These are phyloP conservation scores for Punica granatum DNA, from an alignment of 345 rosid species.

Conservation along the genomic window DNA sequence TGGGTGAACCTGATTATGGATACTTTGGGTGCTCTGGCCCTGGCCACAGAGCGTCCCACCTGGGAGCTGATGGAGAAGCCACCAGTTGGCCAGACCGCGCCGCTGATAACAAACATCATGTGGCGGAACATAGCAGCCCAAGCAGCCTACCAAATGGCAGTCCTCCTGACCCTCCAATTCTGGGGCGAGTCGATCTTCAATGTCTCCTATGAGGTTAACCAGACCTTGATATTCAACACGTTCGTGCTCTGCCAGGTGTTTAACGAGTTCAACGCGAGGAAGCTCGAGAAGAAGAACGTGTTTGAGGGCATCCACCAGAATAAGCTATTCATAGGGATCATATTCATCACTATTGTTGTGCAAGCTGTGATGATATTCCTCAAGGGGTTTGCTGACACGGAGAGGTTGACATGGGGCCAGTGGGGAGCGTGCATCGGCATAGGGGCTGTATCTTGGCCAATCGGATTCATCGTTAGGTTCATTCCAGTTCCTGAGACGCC, in stretches of 20 bases:
- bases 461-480: conserved; percentile 53
- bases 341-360: conserved; percentile 39
- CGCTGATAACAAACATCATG: conserved; percentile 62
- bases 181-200: conserved; percentile 49
- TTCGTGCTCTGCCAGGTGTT: conserved; percentile 74
- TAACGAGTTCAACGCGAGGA: conserved; percentile 76
- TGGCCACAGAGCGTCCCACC: conserved; percentile 63
- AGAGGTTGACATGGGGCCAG: conserved; percentile 57
- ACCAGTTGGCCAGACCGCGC: conserved; percentile 53
- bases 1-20: conserved; percentile 85
- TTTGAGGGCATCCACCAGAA: conserved; percentile 58
- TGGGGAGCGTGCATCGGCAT: conserved; percentile 56
- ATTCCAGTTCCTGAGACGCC: conserved; percentile 49
- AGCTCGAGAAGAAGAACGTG: conserved; percentile 67
- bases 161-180: conserved; percentile 61
- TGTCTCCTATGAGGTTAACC: conserved; percentile 40
- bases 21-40: conserved; percentile 67
- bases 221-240: conserved; percentile 61
- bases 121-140: conserved; percentile 74
- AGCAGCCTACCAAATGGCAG: conserved; percentile 49
- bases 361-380: conserved; percentile 69
- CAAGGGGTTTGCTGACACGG: conserved; percentile 61
- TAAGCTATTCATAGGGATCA: conserved; percentile 52
- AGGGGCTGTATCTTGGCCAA: conserved; percentile 64
- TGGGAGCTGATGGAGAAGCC: conserved; percentile 52